These are phyloP conservation scores for Lycium ferocissimum DNA, from an alignment of 257 asterid genomes.

Conservation along the genomic window DNA sequence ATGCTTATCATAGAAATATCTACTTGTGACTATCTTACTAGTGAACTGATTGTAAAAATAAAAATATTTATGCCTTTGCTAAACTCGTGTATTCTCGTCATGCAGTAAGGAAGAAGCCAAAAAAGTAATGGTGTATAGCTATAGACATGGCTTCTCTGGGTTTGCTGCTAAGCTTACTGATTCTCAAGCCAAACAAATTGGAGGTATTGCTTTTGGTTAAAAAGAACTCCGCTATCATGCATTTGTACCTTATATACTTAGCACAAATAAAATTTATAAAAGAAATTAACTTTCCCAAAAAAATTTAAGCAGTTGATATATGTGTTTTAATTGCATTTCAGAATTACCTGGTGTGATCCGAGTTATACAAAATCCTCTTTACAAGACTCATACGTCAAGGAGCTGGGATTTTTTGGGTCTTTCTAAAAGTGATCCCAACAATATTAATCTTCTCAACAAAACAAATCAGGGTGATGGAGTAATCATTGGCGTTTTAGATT, in stretches of 20 bases:
- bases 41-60: background rate
- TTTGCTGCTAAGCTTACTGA: conserved; percentile 35
- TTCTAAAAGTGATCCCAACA: conserved; percentile 13
- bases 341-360: conserved; percentile 32
- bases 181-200: conserved; percentile 34
- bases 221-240: too few species aligned
- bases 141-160: conserved; percentile 43
- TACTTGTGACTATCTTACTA: background rate
- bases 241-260: too few species aligned
- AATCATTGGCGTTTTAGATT: conserved; percentile 37
- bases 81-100: background rate
- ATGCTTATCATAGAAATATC: background rate
- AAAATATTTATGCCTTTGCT: background rate
- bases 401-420: conserved; percentile 35
- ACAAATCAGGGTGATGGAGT: conserved; percentile 36
- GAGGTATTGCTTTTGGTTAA: background rate
- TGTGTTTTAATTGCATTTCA: background rate
- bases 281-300: too few species aligned
- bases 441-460: conserved; percentile 27
- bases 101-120: conserved; percentile 33
- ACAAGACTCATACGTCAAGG: conserved; percentile 28
- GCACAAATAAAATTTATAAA: too few species aligned
- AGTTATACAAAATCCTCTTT: conserved; percentile 19
- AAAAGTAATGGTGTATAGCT: conserved; percentile 33
- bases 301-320: background rate